phyloP scores from a whole-genome alignment of 768 basidiomycete genomes.

The Boletus tomentosulus region DNA sequence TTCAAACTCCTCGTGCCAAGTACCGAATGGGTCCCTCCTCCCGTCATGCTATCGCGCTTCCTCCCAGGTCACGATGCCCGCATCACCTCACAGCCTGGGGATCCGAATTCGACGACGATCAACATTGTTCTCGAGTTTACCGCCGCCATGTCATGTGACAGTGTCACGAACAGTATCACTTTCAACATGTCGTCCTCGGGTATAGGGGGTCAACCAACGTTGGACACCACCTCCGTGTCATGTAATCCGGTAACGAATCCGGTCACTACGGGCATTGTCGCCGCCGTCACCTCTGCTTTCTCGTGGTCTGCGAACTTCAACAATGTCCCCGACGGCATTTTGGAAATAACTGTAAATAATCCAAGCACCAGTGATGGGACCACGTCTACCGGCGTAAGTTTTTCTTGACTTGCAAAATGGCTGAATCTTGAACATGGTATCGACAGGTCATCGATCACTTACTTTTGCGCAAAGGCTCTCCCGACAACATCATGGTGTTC shows the following conservation, averaged over 20 bases:
- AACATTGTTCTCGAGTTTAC: conserved; percentile 80
- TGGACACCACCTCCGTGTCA: conserved; percentile 39
- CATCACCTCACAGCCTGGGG: conserved; percentile 36
- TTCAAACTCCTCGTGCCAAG: conserved; percentile 79
- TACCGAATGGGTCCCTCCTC: conserved; percentile 63
- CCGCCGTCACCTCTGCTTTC: conserved; percentile 57
- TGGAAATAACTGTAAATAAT: conserved; percentile 66
- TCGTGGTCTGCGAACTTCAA: conserved; percentile 70
- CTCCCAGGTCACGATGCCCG: conserved; percentile 85
- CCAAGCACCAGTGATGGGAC: conserved; percentile 40
- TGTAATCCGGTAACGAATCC: conserved; percentile 52
- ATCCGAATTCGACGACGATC: conserved; percentile 52
- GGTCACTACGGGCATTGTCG: conserved; percentile 47
- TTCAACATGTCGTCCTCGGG: conserved; percentile 71
- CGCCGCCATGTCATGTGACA: conserved; percentile 65
- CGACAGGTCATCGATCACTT: conserved; percentile 67
- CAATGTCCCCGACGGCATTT: conserved; percentile 78
- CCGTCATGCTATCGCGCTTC: conserved; percentile 75
- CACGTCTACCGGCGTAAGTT: conserved; percentile 54
- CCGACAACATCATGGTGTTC: conserved; percentile 83
- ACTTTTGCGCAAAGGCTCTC: conserved; percentile 72
- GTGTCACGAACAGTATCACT: conserved; percentile 58
- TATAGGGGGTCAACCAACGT: conserved; percentile 50
- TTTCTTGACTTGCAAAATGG: background rate
- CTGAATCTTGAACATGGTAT: conserved; percentile 4